Conservation (phyloP, 352 stramenopile species). For the Phytopythium aichiense region DNA sequence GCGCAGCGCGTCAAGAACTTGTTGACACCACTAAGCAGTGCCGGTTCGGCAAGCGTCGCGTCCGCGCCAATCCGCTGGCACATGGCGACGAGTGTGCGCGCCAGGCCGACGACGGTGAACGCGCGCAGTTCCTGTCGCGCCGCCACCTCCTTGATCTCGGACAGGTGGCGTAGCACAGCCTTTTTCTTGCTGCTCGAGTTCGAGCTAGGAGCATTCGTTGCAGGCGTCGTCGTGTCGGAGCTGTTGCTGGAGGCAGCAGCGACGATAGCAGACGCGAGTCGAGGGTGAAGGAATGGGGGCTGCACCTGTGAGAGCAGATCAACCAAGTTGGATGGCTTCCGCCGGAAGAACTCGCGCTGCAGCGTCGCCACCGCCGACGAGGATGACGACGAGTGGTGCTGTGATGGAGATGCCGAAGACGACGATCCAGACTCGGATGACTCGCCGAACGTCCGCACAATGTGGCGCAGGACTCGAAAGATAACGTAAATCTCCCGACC, state of each 20-base stretch:
- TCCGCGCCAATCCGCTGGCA: conserved; percentile 61
- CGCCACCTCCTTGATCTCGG: conserved; percentile 43
- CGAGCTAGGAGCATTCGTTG: neutral
- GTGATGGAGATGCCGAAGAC: neutral
- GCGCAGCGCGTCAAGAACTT: conserved; percentile 62
- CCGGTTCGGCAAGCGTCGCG: conserved; percentile 26
- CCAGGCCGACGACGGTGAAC: conserved; percentile 60
- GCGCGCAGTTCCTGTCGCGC: conserved; percentile 46
- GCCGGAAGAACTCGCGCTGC: conserved; percentile 46
- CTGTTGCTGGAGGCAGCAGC: conserved; percentile 17
- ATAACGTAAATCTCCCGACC: conserved; percentile 71
- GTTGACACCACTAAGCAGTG: conserved; percentile 48
- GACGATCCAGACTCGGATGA: conserved; percentile 1
- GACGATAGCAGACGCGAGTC: conserved; percentile 46
- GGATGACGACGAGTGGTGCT: neutral
- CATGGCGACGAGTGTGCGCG: conserved; percentile 52
- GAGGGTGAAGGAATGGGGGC: conserved; percentile 68
- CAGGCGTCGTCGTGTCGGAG: neutral
- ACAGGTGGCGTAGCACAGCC: conserved; percentile 39
- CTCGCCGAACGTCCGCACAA: conserved; percentile 57
- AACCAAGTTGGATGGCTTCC: conserved; percentile 32
- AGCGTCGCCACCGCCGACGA: conserved; percentile 11
- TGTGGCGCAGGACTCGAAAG: conserved; percentile 54
- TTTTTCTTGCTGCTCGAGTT: conserved; percentile 19
- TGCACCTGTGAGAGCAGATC: conserved; percentile 48